Base-by-base conservation (phyloP, 768 basidiomycete species). In the Tricholomella constricta region DNA sequence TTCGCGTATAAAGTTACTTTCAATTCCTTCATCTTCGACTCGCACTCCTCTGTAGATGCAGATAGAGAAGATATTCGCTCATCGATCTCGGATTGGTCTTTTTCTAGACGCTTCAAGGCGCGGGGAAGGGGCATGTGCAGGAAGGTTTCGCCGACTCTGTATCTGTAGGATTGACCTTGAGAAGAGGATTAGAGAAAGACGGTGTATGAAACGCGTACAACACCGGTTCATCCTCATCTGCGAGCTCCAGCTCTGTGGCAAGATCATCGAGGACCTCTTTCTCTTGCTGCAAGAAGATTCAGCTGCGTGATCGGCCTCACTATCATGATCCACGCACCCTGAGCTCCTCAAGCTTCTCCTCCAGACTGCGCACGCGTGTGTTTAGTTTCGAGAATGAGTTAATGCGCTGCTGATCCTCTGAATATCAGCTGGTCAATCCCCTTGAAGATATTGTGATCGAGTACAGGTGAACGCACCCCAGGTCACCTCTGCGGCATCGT, bases 231-330 rank as follows among this genome's bases (percentile, higher is more conserved):
- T 91, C 88, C 61, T 95, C 93, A 56, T 96, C 93, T 1, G 86
- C 84, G 9, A 98, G 82, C 65, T 96, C 94, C 20, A 98, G 80
- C 63, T 97, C 95, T 40, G 81, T 89, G 1, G 84, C 72, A 26
- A 97, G 80, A 67, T 98, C 95, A 54, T 96, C 93, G 12, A 96
- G 81, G 2, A 93, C 89, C 62, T 97, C 95, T 72, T 95, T 95
- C 72, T 96, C 94, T 80, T 90, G 86, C 94, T 98, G n/a, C n/a
- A 25, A 47, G 20, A 34, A 26, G 19, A 37, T 44, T 54, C 46
- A 45, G 51, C 49, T 55, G 12, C 42, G 9, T 14, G 25, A 43
- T 43, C 15, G 43, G 35, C 6, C n/a, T 38, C 40, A 17, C 17
- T 15, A 12, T 31, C 29, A 41, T 34, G 44, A 22, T 9, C 12